These are phyloP conservation scores for carrot (Daucus carota) DNA, from an alignment of 129 eudicot species.

Conservation along the genomic window DH1_v3.0 NC_030382.2:43108501-43109000, in stretches of 20 bases:
- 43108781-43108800: neutral
- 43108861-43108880: neutral
- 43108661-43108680: neutral
- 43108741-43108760: neutral
- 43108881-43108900: neutral
- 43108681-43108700: neutral
- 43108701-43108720: neutral
- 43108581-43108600: neutral
- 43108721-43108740: neutral
- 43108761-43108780: neutral
- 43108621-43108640: neutral
- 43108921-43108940: neutral
- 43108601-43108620: neutral
- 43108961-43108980: neutral
- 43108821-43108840: neutral
- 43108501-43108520: conserved; percentile 83
- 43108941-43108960: neutral
- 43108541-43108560: conserved; percentile 84
- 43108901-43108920: neutral
- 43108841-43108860: neutral
- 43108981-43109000: neutral
- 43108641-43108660: neutral
- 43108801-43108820: neutral
- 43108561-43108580: neutral
- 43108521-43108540: conserved; percentile 85